Evolutionary conservation across 805 yeast species (phyloP).

Genomic region (Spathaspora gorwiae): DNA sequence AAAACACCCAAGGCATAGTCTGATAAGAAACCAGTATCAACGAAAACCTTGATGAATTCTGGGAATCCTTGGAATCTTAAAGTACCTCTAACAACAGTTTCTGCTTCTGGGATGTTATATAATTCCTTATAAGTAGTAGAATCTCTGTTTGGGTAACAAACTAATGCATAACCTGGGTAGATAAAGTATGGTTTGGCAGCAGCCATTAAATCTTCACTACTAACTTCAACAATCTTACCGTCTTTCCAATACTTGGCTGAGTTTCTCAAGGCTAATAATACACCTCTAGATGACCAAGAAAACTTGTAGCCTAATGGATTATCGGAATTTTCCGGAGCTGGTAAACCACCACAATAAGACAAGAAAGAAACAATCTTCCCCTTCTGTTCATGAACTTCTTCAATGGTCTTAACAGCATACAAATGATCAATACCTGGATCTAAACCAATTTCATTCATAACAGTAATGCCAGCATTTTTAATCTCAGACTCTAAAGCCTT

Average conservation of each 20-base stretch:
- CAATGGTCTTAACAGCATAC: constrained; percentile 96
- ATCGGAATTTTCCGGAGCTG: constrained; percentile 96
- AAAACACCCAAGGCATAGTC: constrained; percentile 67
- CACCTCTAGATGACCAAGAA: constrained; percentile 99
- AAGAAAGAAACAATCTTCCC: constrained; percentile 93
- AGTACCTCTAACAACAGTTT: constrained; percentile 95
- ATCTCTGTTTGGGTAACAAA: constrained; percentile 97
- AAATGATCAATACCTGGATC: constrained; percentile 99
- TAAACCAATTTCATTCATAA: constrained; percentile 97
- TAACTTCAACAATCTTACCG: constrained; percentile 74
- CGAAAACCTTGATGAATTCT: constrained; percentile 91
- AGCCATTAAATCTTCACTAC: constrained; percentile 90
- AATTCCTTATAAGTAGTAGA: constrained; percentile 90
- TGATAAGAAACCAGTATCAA: constrained; percentile 86
- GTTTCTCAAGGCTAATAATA: constrained; percentile 90
- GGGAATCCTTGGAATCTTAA: constrained; percentile 98
- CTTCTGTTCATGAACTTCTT: constrained; percentile 85
- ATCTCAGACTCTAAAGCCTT: constrained; percentile 81
- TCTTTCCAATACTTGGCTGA: constrained; percentile 84
- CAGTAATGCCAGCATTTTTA: constrained; percentile 92
- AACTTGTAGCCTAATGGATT: constrained; percentile 98
- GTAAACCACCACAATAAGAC: constrained; percentile 98
- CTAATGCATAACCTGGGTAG: constrained; percentile 93
- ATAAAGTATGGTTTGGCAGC: constrained; percentile 92
- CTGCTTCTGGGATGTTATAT: constrained; percentile 94